Base-by-base conservation (phyloP, 2,329 filamentous ascomycete genomes). In the Clarireedia sp. region DNA sequence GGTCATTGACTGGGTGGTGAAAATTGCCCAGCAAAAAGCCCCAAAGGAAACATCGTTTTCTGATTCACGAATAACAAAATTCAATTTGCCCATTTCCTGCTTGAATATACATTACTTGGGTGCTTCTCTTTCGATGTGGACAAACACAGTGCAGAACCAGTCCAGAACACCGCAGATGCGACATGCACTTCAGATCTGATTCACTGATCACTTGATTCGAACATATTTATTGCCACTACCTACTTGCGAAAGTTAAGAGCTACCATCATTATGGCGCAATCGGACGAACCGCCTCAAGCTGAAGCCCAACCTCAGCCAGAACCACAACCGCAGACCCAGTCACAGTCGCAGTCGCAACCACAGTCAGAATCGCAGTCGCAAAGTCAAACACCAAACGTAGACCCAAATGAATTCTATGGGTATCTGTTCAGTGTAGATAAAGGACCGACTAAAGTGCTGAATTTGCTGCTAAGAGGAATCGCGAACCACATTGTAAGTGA, bases 351-450 rank as follows among this genome's bases (percentile, higher is more conserved):
- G 4, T 33, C 29, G 9, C 2, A 33, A 10, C 12, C 29, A 1
- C 10, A 33, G 29, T 33, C 29, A 10, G 9, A 33, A 10, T 14
- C 29, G 29, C 29, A 33, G n/a, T 40, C 55, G 36, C 40, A 56
- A 55, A 54, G 47, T 16, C 61, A 62, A 16, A 41, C 62, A 54
- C 59, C 62, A 55, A 52, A 60, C 16, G 59, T 62, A 36, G 66
- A 67, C 57, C 52, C 61, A 7, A 66, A 63, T 50, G 54, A 58
- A 6, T 69, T 62, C 55, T 89, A 88, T 72, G 80, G 81, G 48
- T 84, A 86, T 68, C 76, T 91, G 65, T 88, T 87, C 65, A 78
- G 83, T 61, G 71, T 74, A 37, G 77, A 87, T 69, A 89, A 89
- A 70, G 80, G 78, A 48, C 82, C 87, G 5, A 85, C 85, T 3